phyloP scores from a whole-genome alignment of 306 rosid genomes.

The Fragaria iinumae region DNA sequence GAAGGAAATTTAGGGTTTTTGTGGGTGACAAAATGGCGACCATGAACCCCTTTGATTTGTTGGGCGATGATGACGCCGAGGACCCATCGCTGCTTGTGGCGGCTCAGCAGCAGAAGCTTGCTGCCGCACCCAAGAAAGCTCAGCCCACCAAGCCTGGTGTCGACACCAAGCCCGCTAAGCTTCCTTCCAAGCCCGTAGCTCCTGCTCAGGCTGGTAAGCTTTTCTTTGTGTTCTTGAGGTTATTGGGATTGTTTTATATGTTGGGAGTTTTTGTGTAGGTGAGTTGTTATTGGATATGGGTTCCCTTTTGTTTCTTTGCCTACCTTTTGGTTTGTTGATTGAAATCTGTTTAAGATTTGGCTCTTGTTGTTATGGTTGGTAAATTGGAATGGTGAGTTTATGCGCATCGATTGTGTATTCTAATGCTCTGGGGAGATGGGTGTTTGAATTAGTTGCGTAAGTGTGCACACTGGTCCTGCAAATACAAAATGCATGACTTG shows the following conservation, averaged over 20 bases:
- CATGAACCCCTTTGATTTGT: constrained; percentile 81
- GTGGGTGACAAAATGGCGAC: constrained; percentile 58
- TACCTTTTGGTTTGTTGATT: background rate
- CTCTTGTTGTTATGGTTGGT: background rate
- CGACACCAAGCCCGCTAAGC: constrained; percentile 54
- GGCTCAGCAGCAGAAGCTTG: constrained; percentile 54
- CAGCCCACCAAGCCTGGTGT: constrained; percentile 40
- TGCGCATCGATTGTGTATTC: background rate
- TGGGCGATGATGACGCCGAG: constrained; percentile 86
- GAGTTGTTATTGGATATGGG: background rate
- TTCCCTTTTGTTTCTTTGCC: background rate
- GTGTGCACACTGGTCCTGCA: no score
- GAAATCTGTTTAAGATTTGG: background rate
- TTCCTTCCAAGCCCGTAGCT: constrained; percentile 81
- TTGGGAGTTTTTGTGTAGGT: background rate
- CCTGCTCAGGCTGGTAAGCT: constrained; percentile 81
- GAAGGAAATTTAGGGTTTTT: constrained; percentile 15
- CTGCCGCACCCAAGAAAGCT: constrained; percentile 36
- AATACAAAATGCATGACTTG: background rate
- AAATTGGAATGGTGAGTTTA: background rate
- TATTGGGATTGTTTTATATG: background rate
- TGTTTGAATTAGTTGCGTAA: background rate
- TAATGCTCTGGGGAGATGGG: background rate
- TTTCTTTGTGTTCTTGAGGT: background rate
- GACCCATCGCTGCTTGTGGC: constrained; percentile 76